Percentiles rank a stretch among this genome's conserved stretches.
These are phyloP conservation scores for Suillus lakei DNA, from an alignment of 768 basidiomycete species.

Conservation along the genomic window DNA sequence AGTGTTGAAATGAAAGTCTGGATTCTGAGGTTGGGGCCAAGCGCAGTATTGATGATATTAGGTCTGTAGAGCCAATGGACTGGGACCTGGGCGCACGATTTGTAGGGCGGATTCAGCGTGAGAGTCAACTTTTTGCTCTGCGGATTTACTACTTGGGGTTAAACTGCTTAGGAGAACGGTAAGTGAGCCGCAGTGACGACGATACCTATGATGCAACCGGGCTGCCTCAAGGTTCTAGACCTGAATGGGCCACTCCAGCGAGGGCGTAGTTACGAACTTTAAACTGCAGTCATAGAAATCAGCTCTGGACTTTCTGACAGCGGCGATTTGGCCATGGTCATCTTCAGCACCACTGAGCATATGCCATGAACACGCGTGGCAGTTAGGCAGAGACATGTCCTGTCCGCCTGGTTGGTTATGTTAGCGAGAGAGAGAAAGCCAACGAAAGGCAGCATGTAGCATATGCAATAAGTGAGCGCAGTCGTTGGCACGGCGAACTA, in stretches of 20 bases:
- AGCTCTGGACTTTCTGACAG: too few species aligned
- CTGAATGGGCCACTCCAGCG: background rate
- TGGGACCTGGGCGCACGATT: background rate
- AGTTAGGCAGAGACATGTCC: too few species aligned
- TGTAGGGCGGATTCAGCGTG: background rate
- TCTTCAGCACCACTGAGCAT: too few species aligned
- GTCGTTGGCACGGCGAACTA: too few species aligned
- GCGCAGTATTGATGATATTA: background rate
- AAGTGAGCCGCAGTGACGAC: background rate
- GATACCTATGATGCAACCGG: background rate
- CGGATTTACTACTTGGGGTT: background rate
- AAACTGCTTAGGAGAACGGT: background rate
- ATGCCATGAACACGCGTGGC: too few species aligned
- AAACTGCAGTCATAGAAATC: background rate
- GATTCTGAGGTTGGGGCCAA: background rate
- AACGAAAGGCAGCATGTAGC: too few species aligned
- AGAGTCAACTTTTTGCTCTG: background rate
- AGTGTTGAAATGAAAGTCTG: background rate
- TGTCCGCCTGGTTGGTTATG: too few species aligned
- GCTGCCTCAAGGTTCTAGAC: background rate
- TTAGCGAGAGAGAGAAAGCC: too few species aligned
- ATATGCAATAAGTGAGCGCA: too few species aligned
- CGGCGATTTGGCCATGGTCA: too few species aligned
- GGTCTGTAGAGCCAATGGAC: background rate
- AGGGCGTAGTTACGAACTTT: background rate